Percentiles rank a stretch among this genome's conserved stretches.
phyloP scores from a whole-genome alignment of 2,329 filamentous ascomycete genomes.

The Periconia macrospinosa region DNA sequence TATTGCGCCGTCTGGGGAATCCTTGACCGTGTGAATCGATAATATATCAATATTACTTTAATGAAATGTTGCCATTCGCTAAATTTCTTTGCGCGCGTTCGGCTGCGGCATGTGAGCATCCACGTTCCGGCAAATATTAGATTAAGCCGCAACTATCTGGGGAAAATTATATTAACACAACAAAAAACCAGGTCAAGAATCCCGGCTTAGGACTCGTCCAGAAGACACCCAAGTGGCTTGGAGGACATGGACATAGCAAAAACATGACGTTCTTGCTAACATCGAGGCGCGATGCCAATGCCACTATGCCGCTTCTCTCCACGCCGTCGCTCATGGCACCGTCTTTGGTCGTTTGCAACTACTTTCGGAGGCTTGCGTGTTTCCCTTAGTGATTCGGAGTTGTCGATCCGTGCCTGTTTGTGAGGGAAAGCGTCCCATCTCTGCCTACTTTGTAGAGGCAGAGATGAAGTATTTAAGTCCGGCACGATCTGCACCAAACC shows the following conservation, averaged over 20 bases:
- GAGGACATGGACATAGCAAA: not conserved
- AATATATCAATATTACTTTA: not conserved
- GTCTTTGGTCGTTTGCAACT: not conserved
- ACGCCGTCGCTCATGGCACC: not conserved
- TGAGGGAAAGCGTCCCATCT: not conserved
- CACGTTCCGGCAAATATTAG: not conserved
- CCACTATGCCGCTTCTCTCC: not conserved
- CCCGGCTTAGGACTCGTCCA: not conserved
- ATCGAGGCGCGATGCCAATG: not conserved
- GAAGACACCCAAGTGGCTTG: not conserved
- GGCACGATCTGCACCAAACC: slow-evolving; percentile 1
- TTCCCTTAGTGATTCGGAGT: not conserved
- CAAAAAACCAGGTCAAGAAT: not conserved
- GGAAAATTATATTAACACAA: not conserved
- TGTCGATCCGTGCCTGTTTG: not conserved
- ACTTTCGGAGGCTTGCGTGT: not conserved
- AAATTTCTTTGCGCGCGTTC: not conserved
- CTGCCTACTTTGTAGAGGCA: not conserved
- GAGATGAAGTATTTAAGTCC: not conserved
- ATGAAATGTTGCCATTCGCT: not conserved
- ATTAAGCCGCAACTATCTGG: not conserved
- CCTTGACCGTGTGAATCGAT: too few species aligned
- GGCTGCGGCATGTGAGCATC: not conserved
- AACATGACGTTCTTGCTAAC: not conserved
- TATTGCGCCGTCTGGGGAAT: not conserved